Percentiles rank a stretch among this genome's conserved stretches.
Evolutionary conservation across 208 protist species (phyloP).

Genomic region (Balamuthia mandrillaris): DNA sequence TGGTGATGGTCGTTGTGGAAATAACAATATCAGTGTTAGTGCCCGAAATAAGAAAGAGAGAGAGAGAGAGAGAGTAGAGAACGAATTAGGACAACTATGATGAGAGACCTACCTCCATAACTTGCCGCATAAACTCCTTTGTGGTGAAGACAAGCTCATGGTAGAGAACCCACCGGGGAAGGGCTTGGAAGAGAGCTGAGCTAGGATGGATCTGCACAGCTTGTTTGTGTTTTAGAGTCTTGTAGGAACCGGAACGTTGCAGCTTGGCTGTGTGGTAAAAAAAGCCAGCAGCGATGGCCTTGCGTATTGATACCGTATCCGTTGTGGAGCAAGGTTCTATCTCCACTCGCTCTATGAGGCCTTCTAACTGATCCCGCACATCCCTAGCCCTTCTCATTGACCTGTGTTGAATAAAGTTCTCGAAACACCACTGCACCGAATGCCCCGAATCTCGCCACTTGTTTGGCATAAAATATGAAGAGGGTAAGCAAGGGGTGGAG

Average conservation of each 20-base stretch:
- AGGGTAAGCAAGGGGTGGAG: not conserved
- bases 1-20: too few species aligned
- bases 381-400: slow-evolving; percentile 82
- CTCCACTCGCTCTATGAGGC: slow-evolving; percentile 80
- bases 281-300: slow-evolving; percentile 77
- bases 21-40: too few species aligned
- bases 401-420: slow-evolving; percentile 86
- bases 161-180: slow-evolving; percentile 94
- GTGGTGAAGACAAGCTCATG: slow-evolving; percentile 82
- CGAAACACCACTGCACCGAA: slow-evolving; percentile 79
- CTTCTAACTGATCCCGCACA: slow-evolving; percentile 79
- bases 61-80: too few species aligned
- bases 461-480: not conserved
- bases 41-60: too few species aligned
- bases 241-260: slow-evolving; percentile 70
- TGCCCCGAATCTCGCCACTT: slow-evolving; percentile 54
- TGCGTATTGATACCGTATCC: slow-evolving; percentile 70
- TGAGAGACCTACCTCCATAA: slow-evolving; percentile 47
- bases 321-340: slow-evolving; percentile 68
- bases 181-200: slow-evolving; percentile 72
- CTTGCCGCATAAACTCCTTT: slow-evolving; percentile 93
- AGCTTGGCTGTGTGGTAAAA: slow-evolving; percentile 84
- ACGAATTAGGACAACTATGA: not conserved
- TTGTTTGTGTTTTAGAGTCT: slow-evolving; percentile 81
- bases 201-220: slow-evolving; percentile 80